These are phyloP conservation scores for Aquilaria sinensis DNA, from an alignment of 345 rosid genomes.

Conservation along the genomic window DNA sequence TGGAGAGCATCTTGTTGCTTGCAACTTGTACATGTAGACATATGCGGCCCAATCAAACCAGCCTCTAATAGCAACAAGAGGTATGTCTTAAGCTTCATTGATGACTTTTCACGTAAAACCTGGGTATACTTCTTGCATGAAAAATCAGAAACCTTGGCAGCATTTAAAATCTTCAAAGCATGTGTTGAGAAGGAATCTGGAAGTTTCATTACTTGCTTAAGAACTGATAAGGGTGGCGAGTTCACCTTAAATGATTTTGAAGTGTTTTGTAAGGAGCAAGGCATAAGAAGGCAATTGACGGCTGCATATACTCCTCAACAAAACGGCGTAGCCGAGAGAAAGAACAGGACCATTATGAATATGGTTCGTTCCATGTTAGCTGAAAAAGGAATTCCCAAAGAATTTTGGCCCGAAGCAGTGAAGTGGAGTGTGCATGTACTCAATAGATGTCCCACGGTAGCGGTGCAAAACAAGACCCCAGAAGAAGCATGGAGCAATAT, in stretches of 20 bases:
- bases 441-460: constrained; percentile 6
- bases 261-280: too few species aligned
- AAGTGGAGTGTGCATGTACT: neutral
- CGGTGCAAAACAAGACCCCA: neutral
- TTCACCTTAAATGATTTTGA: too few species aligned
- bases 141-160: constrained; percentile 5
- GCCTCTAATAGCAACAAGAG: constrained; percentile 3
- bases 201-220: neutral
- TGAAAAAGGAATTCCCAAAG: neutral
- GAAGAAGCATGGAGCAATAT: constrained; percentile 4
- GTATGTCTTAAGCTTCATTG: constrained; percentile 12
- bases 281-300: too few species aligned
- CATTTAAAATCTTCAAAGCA: constrained; percentile 5
- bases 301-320: constrained; percentile 5
- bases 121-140: constrained; percentile 12
- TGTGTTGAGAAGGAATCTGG: neutral
- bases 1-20: constrained; percentile 5
- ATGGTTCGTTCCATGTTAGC: constrained; percentile 9
- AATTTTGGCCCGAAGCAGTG: constrained; percentile 11
- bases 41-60: constrained; percentile 11
- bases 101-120: constrained; percentile 16
- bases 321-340: constrained; percentile 7
- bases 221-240: neutral
- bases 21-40: constrained; percentile 4
- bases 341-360: constrained; percentile 3